These are phyloP conservation scores for Lasiosphaeria ovina DNA, from an alignment of 495 filamentous ascomycete species.

Conservation along the genomic window DNA sequence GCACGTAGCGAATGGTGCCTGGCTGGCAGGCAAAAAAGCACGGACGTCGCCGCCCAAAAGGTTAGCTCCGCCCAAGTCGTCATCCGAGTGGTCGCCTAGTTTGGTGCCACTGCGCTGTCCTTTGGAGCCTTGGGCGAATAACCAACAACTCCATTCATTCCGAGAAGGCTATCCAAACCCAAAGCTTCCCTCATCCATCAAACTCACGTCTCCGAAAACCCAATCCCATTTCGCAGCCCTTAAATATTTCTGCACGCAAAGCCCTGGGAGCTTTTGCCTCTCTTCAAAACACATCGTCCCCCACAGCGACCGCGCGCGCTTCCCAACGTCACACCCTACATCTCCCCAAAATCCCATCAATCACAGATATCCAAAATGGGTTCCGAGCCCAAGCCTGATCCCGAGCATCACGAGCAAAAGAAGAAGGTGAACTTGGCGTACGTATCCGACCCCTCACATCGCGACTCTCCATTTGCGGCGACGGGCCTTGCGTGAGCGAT, in stretches of 20 bases:
- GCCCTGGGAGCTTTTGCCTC: background rate
- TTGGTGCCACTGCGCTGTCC: conserved; percentile 21
- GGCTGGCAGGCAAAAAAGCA: conserved; percentile 23
- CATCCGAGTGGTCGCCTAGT: conserved; percentile 39
- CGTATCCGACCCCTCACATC: conserved; percentile 29
- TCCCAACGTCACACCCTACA: background rate
- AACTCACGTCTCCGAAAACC: conserved; percentile 10
- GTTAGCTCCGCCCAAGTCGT: conserved; percentile 26
- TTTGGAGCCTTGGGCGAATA: conserved; percentile 14
- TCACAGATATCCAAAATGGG: background rate
- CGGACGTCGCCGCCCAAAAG: conserved; percentile 35
- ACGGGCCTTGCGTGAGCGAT: conserved; percentile 4
- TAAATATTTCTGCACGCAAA: conserved; percentile 8
- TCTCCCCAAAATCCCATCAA: background rate
- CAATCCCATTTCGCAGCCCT: conserved; percentile 1
- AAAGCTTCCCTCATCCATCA: conserved; percentile 9
- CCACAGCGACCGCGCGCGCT: background rate
- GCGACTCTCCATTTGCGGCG: no score
- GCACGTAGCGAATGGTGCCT: conserved; percentile 8
- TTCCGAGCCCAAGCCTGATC: conserved; percentile 33
- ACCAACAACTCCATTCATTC: conserved; percentile 12
- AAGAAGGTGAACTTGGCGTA: conserved; percentile 92
- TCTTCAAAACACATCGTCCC: background rate
- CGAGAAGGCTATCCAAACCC: conserved; percentile 5
- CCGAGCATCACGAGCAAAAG: conserved; percentile 66